Conservation (phyloP, 352 stramenopile species). For the Pythium oligandrum region DNA sequence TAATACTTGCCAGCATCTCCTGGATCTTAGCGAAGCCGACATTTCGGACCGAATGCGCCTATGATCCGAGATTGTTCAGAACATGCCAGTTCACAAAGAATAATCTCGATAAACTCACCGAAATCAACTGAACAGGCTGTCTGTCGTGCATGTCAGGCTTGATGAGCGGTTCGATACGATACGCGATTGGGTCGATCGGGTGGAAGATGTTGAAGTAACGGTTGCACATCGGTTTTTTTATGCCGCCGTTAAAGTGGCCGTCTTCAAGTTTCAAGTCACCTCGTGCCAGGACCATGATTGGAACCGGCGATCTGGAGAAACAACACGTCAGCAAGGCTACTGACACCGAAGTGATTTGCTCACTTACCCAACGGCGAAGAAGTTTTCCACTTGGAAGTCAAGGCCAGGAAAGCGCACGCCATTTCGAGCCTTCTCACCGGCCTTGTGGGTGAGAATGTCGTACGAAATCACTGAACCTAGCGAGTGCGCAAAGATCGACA, state of each 20-base stretch:
- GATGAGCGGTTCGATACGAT: conserved; percentile 87
- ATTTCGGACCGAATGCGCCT: conserved; percentile 53
- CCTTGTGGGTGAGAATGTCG: conserved; percentile 85
- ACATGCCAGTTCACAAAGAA: not conserved
- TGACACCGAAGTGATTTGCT: not conserved
- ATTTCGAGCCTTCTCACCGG: conserved; percentile 52
- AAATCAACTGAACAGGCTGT: conserved; percentile 72
- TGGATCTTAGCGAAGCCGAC: conserved; percentile 75
- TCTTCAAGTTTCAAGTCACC: conserved; percentile 75
- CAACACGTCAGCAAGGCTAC: not conserved
- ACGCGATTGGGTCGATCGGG: conserved; percentile 89
- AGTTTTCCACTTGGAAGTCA: conserved; percentile 85
- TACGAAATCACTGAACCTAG: conserved; percentile 90
- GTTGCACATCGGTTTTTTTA: conserved; percentile 72
- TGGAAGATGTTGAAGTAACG: conserved; percentile 92
- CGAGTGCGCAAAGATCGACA: conserved; percentile 89
- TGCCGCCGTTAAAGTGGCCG: conserved; percentile 69
- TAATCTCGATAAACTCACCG: conserved; percentile 24
- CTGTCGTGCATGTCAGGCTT: conserved; percentile 87
- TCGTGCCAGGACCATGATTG: conserved; percentile 78
- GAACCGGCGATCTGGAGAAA: conserved; percentile 59
- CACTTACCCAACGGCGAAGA: conserved; percentile 78
- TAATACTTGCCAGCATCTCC: conserved; percentile 67
- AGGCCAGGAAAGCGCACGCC: conserved; percentile 72
- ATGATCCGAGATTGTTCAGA: too few relatives aligned